These are phyloP conservation scores for Glycine soja DNA, from an alignment of 306 rosid genomes.

Conservation along the genomic window DNA sequence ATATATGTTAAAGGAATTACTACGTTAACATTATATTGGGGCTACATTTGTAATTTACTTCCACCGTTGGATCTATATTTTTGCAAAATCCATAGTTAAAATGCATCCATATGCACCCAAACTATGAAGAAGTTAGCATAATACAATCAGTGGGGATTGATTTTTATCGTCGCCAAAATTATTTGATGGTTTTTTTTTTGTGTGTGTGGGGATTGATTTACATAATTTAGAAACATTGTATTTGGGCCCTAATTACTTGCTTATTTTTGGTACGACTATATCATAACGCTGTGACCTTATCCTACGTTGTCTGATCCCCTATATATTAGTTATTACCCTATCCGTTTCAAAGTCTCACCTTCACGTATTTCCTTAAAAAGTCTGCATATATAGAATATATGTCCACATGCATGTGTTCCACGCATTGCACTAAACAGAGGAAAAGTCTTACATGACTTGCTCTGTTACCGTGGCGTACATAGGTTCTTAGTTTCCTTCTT, in stretches of 20 bases:
- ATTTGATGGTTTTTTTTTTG: background rate
- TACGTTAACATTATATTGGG: too few relatives aligned
- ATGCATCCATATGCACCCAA: too few relatives aligned
- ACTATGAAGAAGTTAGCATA: too few relatives aligned
- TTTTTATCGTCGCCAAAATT: background rate
- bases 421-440: conserved; percentile 37
- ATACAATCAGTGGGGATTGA: too few relatives aligned
- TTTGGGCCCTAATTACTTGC: background rate
- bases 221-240: background rate
- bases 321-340: background rate
- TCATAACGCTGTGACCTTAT: conserved; percentile 32
- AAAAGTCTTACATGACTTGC: conserved; percentile 43
- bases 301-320: conserved; percentile 9
- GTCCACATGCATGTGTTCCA: conserved; percentile 21
- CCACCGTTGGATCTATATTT: too few relatives aligned
- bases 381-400: background rate
- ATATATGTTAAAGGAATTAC: too few relatives aligned
- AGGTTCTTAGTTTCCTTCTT: too few relatives aligned
- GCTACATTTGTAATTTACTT: too few relatives aligned
- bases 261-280: conserved; percentile 4
- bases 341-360: conserved; percentile 25
- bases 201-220: background rate
- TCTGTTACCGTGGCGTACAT: background rate
- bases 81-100: too few relatives aligned
- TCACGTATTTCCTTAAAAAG: conserved; percentile 44